phyloP scores from a whole-genome alignment of 768 basidiomycete species.

The Stropharia rugosoannulata region DNA sequence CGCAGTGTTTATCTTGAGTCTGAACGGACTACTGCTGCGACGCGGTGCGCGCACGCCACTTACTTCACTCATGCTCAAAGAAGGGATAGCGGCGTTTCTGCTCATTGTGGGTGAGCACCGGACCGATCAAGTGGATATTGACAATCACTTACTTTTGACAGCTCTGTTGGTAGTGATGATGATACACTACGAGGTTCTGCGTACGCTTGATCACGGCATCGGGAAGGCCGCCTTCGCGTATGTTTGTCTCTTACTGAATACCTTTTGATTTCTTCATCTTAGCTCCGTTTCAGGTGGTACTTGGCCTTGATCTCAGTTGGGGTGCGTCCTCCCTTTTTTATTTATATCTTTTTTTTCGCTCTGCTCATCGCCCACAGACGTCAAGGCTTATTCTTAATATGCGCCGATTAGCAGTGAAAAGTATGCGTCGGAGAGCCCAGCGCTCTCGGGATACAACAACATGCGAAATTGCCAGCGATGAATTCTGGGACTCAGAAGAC shows the following conservation, averaged over 20 bases:
- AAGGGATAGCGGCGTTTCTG: slow-evolving; percentile 12
- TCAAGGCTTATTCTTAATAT: slow-evolving; percentile 12
- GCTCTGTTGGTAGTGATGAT: slow-evolving; percentile 10
- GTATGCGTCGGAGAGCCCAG: neutral
- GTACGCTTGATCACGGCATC: neutral
- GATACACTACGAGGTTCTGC: slow-evolving; percentile 7
- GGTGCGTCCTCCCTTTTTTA: neutral
- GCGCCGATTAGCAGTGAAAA: slow-evolving; percentile 1
- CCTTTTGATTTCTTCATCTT: neutral
- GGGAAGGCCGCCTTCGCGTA: slow-evolving; percentile 15
- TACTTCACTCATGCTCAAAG: slow-evolving; percentile 9
- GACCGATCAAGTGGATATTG: neutral
- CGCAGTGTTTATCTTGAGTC: neutral
- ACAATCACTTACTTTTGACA: neutral
- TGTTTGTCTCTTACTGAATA: neutral
- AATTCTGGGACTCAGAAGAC: neutral
- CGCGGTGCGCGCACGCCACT: slow-evolving; percentile 7
- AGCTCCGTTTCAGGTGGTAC: slow-evolving; percentile 11
- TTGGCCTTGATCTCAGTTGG: slow-evolving; percentile 9
- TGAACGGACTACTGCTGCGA: neutral
- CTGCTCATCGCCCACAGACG: neutral
- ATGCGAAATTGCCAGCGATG: neutral
- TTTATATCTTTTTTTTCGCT: neutral
- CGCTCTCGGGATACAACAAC: neutral
- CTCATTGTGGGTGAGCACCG: slow-evolving; percentile 9